Base-by-base conservation (phyloP, 176 grass and related monocot genomes). In the Themeda triandra region DNA sequence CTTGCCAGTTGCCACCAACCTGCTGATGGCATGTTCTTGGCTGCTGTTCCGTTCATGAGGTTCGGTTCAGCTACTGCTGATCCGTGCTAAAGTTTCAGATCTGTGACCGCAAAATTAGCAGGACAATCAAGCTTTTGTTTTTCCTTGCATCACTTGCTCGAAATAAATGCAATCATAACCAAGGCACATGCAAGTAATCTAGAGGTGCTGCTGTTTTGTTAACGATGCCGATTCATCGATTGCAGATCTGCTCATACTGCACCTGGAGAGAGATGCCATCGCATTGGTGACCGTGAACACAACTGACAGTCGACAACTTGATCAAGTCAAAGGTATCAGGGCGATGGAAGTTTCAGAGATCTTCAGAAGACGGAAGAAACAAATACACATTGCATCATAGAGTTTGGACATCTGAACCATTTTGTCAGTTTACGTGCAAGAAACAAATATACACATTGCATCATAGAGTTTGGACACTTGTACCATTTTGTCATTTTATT, bases 181-280 rank as follows among this genome's bases (percentile, higher is more conserved):
- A 29, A 51, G 31, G 60, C 88, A 90, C 88, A 83, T 90, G 84
- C 29, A 73, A 67, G 84, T 73, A 30, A 59, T 39, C 59, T 44
- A n/a, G 21, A 56, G 6, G 42, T 24, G 21, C 49, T 28, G 2
- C 28, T 30, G 28, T 73, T 59, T 42, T 36, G 6, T 31, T 48
- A 86, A 37, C 4, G 58, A 71, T 73, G 45, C 13, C 53, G 21
- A 24, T 33, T 42, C 49, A 54, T 44, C 79, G 27, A 73, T 49
- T 25, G 7, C 37, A 83, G 80, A 90, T 87, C 84, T 75, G 84
- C 60, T 68, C 36, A 32, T 40, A 59, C 36, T 40, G 42, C 67
- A 62, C 67, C 71, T 83, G 56, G 73, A 66, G 68, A 60, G 75
- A 62, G 35, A 73, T 54, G 73, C 83, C 65, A 29, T 59, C 60